Base-by-base conservation (phyloP, 192 early-diverging fungal species). In the Backusella parvicylindrica region DNA sequence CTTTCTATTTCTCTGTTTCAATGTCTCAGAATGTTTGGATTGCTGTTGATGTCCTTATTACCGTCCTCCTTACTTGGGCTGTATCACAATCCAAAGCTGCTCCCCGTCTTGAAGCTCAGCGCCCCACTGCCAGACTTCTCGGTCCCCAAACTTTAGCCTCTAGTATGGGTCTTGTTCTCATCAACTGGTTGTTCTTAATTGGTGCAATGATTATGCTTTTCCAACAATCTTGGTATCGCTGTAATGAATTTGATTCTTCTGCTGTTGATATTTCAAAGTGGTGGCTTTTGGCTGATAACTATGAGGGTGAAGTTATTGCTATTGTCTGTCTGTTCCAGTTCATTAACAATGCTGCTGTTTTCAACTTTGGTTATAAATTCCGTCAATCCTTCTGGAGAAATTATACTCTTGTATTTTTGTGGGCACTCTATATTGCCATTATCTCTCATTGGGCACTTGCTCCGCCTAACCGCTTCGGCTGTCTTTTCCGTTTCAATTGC, bases 251-350 rank as follows among this genome's bases (percentile, higher is more conserved):
- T 78, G 90, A 93, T 77, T 84, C 86, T 2, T 68, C 75, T 8
- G 74, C 84, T 56, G 84, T 82, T 60, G 89, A 94, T 70, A 75
- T 91, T 9, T 71, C 87, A 31, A 87, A 88, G 31, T 94, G 92
- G 92, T 94, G 91, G 91, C 80, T 92, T 67, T 78, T 94, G 11
- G 89, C 83, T 1, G 92, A 94, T 72, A 94, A 92, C 75, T 94
- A 83, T 78, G 91, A 94, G 84, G 86, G 86, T 28, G 81, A 75
- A 35, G 75, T 85, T 6, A 71, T 89, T 23, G 81, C 86, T 18
- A 41, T 91, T 36, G 60, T 94, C 18, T 82, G 79, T 32, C 75
- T 88, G 43, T 91, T 87, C 86, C 89, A 93, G 72, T 92, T 92
- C 77, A 80, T 92, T 68, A 87, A 90, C 80, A 85, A 88, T 41